These are phyloP conservation scores for Exophiala sp. DNA, from an alignment of 2,329 filamentous ascomycete genomes.

Conservation along the genomic window DNA sequence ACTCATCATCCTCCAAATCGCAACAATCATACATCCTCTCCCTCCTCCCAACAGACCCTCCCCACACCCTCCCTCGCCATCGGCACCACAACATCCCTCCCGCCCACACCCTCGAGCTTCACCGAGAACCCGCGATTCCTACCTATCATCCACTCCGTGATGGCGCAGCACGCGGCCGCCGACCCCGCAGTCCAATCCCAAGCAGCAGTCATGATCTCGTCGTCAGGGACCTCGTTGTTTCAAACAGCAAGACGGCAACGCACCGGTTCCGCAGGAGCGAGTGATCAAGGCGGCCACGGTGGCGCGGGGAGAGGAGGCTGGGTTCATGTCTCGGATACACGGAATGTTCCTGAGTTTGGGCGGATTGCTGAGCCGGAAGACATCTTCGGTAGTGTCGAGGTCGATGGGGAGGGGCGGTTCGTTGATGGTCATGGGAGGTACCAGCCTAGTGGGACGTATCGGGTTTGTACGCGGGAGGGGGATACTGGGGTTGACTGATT, in stretches of 20 bases:
- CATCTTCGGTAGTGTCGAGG: conserved; percentile 60
- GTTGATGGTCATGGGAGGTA: conserved; percentile 52
- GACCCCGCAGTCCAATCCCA: conserved; percentile 55
- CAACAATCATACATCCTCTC: conserved; percentile 45
- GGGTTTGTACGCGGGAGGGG: conserved; percentile 56
- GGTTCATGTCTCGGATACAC: conserved; percentile 57
- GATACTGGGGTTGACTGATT: conserved; percentile 47
- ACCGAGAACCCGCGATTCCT: conserved; percentile 53
- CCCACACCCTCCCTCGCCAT: conserved; percentile 50
- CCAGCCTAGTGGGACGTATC: conserved; percentile 57
- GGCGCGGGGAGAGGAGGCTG: conserved; percentile 55
- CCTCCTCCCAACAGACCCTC: conserved; percentile 51
- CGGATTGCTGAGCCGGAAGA: conserved; percentile 59
- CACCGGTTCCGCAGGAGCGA: conserved; percentile 51
- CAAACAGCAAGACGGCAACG: conserved; percentile 36
- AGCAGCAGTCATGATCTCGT: conserved; percentile 55
- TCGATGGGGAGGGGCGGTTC: conserved; percentile 54
- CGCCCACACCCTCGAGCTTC: conserved; percentile 53
- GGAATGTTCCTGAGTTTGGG: conserved; percentile 58
- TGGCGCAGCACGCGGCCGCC: conserved; percentile 48
- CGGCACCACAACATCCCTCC: conserved; percentile 45
- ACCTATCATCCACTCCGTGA: conserved; percentile 50
- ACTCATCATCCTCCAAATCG: no score
- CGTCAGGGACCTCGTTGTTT: conserved; percentile 41
- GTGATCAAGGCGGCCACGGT: conserved; percentile 53